Percentiles rank a stretch among this genome's conserved stretches.
These are phyloP conservation scores for Acer saccharum DNA, from an alignment of 345 rosid genomes.

Conservation along the genomic window DNA sequence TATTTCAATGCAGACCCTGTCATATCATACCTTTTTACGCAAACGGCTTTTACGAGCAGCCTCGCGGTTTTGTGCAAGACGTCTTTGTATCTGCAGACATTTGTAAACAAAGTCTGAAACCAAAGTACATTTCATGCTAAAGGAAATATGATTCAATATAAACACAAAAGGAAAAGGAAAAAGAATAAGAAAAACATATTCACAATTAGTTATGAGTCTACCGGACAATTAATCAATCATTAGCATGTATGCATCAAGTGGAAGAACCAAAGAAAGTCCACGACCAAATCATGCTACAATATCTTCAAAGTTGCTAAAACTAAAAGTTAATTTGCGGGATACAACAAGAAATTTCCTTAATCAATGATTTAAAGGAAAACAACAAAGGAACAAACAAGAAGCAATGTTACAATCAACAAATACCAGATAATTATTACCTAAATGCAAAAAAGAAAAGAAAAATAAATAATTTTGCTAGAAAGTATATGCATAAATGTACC, in stretches of 20 bases:
- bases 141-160: background rate
- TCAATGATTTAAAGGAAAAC: background rate
- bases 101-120: background rate
- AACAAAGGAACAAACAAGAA: background rate
- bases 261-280: background rate
- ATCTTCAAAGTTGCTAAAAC: background rate
- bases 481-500: background rate
- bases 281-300: background rate
- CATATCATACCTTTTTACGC: conserved; percentile 74
- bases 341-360: background rate
- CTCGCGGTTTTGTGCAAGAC: conserved; percentile 96
- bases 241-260: background rate
- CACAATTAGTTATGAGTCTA: background rate
- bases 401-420: too few species aligned
- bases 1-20: conserved; percentile 1
- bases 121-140: background rate
- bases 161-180: background rate
- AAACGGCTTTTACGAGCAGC: conserved; percentile 98
- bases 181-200: background rate
- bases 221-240: background rate
- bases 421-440: too few species aligned
- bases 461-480: too few species aligned
- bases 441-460: too few species aligned
- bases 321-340: background rate
- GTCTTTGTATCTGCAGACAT: conserved; percentile 67